These are phyloP conservation scores for Obelidium mucronatum DNA, from an alignment of 192 early-diverging fungal genomes.

Conservation along the genomic window DNA sequence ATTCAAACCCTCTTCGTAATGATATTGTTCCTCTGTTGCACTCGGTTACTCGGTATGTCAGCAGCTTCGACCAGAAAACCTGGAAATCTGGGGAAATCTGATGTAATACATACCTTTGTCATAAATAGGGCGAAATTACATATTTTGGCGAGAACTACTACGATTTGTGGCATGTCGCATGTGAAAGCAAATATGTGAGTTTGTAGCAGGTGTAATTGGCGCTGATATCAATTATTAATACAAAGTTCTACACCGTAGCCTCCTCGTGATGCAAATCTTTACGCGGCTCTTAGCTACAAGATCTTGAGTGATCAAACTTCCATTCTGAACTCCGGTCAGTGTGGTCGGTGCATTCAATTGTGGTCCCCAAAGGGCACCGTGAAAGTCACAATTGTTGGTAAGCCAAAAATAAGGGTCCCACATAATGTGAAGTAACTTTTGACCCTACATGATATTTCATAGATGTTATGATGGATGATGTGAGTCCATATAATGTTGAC, in stretches of 20 bases:
- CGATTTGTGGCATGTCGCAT: not conserved
- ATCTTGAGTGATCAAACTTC: not conserved
- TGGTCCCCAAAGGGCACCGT: not conserved
- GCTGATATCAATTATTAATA: not conserved
- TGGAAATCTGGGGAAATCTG: too few species aligned
- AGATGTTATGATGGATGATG: not conserved
- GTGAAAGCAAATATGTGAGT: not conserved
- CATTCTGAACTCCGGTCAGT: not conserved
- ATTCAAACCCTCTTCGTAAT: too few species aligned
- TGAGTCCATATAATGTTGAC: not conserved
- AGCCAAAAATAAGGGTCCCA: not conserved
- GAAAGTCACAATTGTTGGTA: not conserved
- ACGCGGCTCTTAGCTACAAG: not conserved
- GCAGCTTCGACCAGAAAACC: too few species aligned
- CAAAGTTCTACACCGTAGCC: not conserved
- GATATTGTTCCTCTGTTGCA: too few species aligned
- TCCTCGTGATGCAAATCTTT: not conserved
- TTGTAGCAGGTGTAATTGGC: not conserved
- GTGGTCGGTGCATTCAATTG: not conserved
- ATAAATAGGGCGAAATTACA: not conserved
- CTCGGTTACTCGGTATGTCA: too few species aligned
- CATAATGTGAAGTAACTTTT: not conserved
- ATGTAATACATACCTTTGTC: too few species aligned
- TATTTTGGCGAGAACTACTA: not conserved
- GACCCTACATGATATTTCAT: not conserved